phyloP scores from a whole-genome alignment of 257 asterid species.

The Lithospermum erythrorhizon region DNA sequence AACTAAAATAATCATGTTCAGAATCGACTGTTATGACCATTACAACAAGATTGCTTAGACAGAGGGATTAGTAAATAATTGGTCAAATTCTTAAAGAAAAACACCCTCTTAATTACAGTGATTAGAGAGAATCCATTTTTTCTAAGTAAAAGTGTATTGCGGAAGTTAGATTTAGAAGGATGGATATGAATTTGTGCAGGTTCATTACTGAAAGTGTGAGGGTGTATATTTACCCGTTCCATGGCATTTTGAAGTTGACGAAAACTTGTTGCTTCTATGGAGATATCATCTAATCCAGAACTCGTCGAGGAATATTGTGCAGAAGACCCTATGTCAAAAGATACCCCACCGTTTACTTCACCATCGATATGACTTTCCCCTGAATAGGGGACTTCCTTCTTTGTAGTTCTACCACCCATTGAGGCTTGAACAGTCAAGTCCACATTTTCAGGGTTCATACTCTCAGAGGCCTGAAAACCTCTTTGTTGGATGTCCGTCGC shows the following conservation, averaged over 20 bases:
- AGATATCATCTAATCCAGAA: constrained; percentile 37
- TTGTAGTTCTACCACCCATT: constrained; percentile 18
- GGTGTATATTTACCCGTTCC: constrained; percentile 51
- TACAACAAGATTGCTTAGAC: not conserved
- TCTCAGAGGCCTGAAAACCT: constrained; percentile 15
- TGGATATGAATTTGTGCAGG: not conserved
- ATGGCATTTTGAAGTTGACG: constrained; percentile 65
- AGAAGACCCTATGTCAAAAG: constrained; percentile 42
- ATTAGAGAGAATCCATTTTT: too few species aligned
- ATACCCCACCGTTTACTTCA: constrained; percentile 26
- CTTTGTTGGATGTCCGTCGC: constrained; percentile 20
- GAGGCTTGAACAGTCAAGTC: constrained; percentile 23
- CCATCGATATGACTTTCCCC: constrained; percentile 28
- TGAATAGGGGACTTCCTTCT: constrained; percentile 18
- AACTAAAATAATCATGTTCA: constrained; percentile 39
- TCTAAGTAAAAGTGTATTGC: too few species aligned
- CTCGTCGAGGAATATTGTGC: constrained; percentile 38
- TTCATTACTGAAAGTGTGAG: not conserved
- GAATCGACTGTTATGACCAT: not conserved
- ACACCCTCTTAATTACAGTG: too few species aligned
- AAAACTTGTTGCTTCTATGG: constrained; percentile 57
- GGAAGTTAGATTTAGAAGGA: too few species aligned
- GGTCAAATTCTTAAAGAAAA: too few species aligned
- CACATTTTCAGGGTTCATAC: constrained; percentile 12
- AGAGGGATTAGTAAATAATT: not conserved